Conservation (phyloP, 2,329 filamentous ascomycete genomes). For the Calonectria pauciramosa region DNA sequence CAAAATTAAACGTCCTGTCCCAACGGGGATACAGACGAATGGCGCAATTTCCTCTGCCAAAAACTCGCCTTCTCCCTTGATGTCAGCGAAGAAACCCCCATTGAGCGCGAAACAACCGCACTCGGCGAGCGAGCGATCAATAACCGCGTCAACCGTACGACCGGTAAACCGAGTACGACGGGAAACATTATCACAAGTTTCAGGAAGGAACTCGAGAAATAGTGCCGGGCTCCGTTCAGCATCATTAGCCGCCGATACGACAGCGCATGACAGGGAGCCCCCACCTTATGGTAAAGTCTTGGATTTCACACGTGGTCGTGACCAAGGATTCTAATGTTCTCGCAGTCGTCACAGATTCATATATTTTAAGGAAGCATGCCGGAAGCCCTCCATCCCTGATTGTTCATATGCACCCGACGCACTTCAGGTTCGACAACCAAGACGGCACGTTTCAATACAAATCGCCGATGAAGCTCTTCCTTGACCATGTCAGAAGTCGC, state of each 20-base stretch:
- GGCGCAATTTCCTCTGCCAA: constrained; percentile 66
- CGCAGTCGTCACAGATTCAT: constrained; percentile 78
- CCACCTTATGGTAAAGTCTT: constrained; percentile 64
- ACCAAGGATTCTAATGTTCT: constrained; percentile 38
- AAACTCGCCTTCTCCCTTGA: constrained; percentile 71
- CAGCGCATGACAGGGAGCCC: constrained; percentile 56
- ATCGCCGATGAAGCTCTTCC: constrained; percentile 86
- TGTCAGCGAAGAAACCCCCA: constrained; percentile 69
- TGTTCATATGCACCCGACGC: constrained; percentile 85
- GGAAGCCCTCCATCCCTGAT: constrained; percentile 85
- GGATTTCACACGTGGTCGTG: neutral
- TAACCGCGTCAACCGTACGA: constrained; percentile 59
- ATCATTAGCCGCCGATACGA: constrained; percentile 61
- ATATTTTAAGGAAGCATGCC: constrained; percentile 87
- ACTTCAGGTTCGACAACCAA: constrained; percentile 95
- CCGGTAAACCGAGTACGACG: constrained; percentile 71
- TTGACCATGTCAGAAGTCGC: constrained; percentile 81
- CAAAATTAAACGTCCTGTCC: constrained; percentile 79
- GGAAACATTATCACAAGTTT: constrained; percentile 63
- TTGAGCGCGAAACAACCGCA: constrained; percentile 57
- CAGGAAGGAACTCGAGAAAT: constrained; percentile 64
- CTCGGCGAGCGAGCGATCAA: constrained; percentile 52
- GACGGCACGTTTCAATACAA: constrained; percentile 93
- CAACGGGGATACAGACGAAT: constrained; percentile 76
- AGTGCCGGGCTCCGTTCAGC: constrained; percentile 65